A percentile compares a stretch with the other conserved stretches of the same genome.
Conservation (phyloP, 2,329 filamentous ascomycete species). For the Stemphylium beticola region DNA sequence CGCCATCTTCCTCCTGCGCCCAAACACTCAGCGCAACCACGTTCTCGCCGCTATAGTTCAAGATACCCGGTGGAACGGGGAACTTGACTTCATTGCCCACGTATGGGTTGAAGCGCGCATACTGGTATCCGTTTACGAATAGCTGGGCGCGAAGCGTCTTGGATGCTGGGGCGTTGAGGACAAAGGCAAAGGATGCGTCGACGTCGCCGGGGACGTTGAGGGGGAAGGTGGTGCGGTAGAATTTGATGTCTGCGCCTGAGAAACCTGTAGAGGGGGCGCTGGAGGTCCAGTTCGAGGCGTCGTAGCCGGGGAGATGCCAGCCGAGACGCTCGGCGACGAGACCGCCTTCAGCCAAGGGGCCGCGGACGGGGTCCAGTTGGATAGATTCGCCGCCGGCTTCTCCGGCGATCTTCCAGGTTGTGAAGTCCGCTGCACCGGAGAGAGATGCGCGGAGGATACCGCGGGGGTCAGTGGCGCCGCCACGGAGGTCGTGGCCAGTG, state of each 20-base stretch:
- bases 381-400: slow-evolving; percentile 59
- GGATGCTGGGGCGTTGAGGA: slow-evolving; percentile 55
- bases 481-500: slow-evolving; percentile 64
- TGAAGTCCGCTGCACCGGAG: slow-evolving; percentile 51
- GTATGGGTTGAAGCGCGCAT: slow-evolving; percentile 64
- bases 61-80: slow-evolving; percentile 65
- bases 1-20: slow-evolving; percentile 63
- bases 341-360: slow-evolving; percentile 64
- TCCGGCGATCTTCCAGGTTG: slow-evolving; percentile 64
- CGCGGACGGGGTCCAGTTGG: slow-evolving; percentile 62
- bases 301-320: slow-evolving; percentile 64
- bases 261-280: slow-evolving; percentile 51
- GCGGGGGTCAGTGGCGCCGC: slow-evolving; percentile 56
- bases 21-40: slow-evolving; percentile 65
- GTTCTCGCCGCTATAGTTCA: slow-evolving; percentile 65
- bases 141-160: slow-evolving; percentile 60
- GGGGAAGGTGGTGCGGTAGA: slow-evolving; percentile 61
- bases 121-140: slow-evolving; percentile 71
- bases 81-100: slow-evolving; percentile 67
- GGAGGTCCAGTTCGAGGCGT: slow-evolving; percentile 55
- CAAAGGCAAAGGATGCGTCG: slow-evolving; percentile 64
- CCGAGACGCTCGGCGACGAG: slow-evolving; percentile 64
- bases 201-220: slow-evolving; percentile 59
- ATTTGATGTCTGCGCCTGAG: slow-evolving; percentile 58
- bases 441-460: slow-evolving; percentile 62